phyloP scores from a whole-genome alignment of 1,284 basidiomycete species.

The Boletus smithii region DNA sequence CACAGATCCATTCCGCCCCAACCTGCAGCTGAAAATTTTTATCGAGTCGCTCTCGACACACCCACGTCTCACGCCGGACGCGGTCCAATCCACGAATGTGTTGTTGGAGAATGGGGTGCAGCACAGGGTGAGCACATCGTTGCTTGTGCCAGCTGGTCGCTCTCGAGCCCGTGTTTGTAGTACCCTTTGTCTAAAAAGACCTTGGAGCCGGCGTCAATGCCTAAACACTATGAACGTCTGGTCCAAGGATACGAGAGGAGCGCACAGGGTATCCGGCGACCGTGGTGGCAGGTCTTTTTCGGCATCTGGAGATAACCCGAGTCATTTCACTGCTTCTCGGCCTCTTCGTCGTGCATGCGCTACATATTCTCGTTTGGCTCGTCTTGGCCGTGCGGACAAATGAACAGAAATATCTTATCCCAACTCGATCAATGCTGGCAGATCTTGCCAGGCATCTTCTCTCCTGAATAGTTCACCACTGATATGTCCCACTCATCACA shows the following conservation, averaged over 20 bases:
- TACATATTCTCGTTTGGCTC: background rate
- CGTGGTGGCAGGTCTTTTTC: slow-evolving; percentile 80
- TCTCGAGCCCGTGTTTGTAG: slow-evolving; percentile 35
- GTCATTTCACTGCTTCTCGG: background rate
- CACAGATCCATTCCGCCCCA: slow-evolving; percentile 67
- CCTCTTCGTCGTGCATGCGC: background rate
- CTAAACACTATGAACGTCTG: slow-evolving; percentile 66
- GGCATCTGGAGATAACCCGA: slow-evolving; percentile 56
- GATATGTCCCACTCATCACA: background rate
- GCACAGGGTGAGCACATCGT: slow-evolving; percentile 45
- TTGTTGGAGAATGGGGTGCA: slow-evolving; percentile 52
- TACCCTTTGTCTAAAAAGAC: slow-evolving; percentile 61
- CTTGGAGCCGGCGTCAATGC: slow-evolving; percentile 63
- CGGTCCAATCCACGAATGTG: slow-evolving; percentile 54
- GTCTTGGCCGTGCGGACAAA: background rate
- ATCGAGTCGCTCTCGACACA: slow-evolving; percentile 62
- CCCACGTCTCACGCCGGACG: slow-evolving; percentile 57
- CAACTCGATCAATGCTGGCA: too few species aligned
- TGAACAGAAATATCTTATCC: slow-evolving; percentile 1
- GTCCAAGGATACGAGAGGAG: slow-evolving; percentile 70
- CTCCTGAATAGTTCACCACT: background rate
- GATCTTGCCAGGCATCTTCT: background rate
- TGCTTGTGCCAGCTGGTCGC: background rate
- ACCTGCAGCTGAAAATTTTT: slow-evolving; percentile 65
- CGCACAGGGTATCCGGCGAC: slow-evolving; percentile 65